Conservation (phyloP, 371 early-diverging fungal species). For the Blakeslea trispora region DNA sequence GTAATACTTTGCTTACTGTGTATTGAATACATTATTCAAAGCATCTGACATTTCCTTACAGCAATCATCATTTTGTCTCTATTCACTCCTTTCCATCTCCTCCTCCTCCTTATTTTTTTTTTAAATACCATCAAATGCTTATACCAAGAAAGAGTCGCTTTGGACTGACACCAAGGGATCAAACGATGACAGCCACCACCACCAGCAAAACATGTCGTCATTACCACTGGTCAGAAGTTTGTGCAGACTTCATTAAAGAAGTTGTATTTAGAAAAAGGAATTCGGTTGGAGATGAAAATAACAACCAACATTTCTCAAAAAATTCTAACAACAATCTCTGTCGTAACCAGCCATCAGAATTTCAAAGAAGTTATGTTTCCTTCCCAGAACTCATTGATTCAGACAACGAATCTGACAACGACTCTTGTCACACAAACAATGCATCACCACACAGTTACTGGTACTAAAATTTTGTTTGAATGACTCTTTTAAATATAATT, state of each 20-base stretch:
- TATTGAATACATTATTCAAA: no score
- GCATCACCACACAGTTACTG: not conserved
- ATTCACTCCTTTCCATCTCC: not conserved
- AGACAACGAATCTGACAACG: slow-evolving; percentile 10
- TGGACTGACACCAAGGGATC: slow-evolving; percentile 5
- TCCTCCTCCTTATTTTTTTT: no score
- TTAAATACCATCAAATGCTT: slow-evolving; percentile 1
- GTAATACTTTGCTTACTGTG: no score
- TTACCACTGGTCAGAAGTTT: slow-evolving; percentile 21
- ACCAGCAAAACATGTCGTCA: not conserved
- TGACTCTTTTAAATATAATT: not conserved
- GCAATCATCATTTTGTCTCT: not conserved
- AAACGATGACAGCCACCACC: not conserved
- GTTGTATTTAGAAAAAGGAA: slow-evolving; percentile 6
- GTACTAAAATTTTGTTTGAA: not conserved
- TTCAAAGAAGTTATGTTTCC: slow-evolving; percentile 29
- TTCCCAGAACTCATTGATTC: slow-evolving; percentile 30
- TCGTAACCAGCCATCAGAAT: slow-evolving; percentile 24
- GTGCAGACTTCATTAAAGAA: slow-evolving; percentile 16
- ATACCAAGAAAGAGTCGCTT: slow-evolving; percentile 15
- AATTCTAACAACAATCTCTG: slow-evolving; percentile 9
- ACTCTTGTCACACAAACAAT: not conserved
- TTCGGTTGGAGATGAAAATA: slow-evolving; percentile 4
- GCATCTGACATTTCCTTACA: not conserved
- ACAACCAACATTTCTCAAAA: not conserved